Evolutionary conservation across 2,329 filamentous ascomycete genomes (phyloP).

Genomic region (Talaromyces sp.): DNA sequence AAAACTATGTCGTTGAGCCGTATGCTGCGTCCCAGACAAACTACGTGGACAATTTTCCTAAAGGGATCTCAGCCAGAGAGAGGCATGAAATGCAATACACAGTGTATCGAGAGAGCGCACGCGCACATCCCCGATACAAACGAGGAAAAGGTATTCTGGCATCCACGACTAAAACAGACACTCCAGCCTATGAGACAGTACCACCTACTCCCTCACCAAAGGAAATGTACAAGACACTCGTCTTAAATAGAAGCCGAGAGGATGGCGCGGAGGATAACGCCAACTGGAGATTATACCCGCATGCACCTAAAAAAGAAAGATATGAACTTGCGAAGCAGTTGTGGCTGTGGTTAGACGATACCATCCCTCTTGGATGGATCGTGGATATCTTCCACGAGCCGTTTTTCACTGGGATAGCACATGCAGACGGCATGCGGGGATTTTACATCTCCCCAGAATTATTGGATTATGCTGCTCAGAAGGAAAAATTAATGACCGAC

Average conservation of each 20-base stretch:
- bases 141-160: slow-evolving; percentile 11
- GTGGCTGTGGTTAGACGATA: slow-evolving; percentile 19
- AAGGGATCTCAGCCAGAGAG: neutral
- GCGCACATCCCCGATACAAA: slow-evolving; percentile 14
- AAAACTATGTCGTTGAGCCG: neutral
- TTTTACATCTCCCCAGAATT: slow-evolving; percentile 16
- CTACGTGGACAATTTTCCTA: neutral
- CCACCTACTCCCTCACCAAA: slow-evolving; percentile 7
- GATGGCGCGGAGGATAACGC: too few species aligned
- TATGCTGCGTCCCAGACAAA: neutral
- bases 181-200: neutral
- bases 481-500: neutral
- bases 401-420: slow-evolving; percentile 28
- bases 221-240: neutral
- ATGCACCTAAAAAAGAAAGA: neutral
- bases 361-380: slow-evolving; percentile 12
- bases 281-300: neutral
- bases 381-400: slow-evolving; percentile 23
- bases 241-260: neutral
- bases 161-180: neutral
- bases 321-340: slow-evolving; percentile 14
- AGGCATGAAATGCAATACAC: slow-evolving; percentile 9
- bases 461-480: slow-evolving; percentile 10
- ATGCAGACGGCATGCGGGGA: slow-evolving; percentile 21
- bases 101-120: slow-evolving; percentile 12